Evolutionary conservation across 768 basidiomycete genomes (phyloP), one percentile per base, ranked within the genome.

Genomic region (Phlebiopsis gigantea): DNA sequence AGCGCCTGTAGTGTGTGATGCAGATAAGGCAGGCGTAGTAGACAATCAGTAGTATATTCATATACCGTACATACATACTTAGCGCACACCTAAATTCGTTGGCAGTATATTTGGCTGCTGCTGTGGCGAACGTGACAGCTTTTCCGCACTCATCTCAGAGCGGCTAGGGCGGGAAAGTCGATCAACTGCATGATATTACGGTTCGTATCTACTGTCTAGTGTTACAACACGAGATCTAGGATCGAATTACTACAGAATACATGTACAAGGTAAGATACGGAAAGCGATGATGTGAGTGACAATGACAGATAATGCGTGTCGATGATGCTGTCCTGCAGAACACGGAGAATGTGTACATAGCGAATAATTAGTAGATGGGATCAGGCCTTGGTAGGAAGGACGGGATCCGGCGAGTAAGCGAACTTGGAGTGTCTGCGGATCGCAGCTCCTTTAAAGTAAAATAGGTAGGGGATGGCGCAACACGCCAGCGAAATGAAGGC

Each of bases 361-460:
- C 17, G 34, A 39, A 39, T 39, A 39, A 39, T 39, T 12, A 17
- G 17, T 39, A 39, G 17, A 17, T 17, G 12, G 12, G 34, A 39
- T 39, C 34, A 39, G 12, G 34, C 34, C 34, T 39, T 39, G 12
- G 34, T 39, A 22, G 44, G 44, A 21, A 39, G 21, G 10, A 39
- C 24, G 19, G 26, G 31, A 34, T 48, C 47, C 14, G 50, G 50
- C 5, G 42, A 47, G 45, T 53, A 58, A 4, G 57, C 57, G 46
- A 30, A 58, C 31, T 53, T 58, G 31, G 57, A 58, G 51, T 53
- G 57, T 29, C 53, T 58, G 42, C 57, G 43, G 57, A 58, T 58
- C n/a, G 57, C 57, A 10, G 57, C 57, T 43, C 57, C 57, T 46
- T 58, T 58, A 45, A 46, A 58, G 57, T 53, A 58, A 51, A 58